Evolutionary conservation across 495 filamentous ascomycete species (phyloP).

Genomic region (Opeltia flavorubescens): DNA sequence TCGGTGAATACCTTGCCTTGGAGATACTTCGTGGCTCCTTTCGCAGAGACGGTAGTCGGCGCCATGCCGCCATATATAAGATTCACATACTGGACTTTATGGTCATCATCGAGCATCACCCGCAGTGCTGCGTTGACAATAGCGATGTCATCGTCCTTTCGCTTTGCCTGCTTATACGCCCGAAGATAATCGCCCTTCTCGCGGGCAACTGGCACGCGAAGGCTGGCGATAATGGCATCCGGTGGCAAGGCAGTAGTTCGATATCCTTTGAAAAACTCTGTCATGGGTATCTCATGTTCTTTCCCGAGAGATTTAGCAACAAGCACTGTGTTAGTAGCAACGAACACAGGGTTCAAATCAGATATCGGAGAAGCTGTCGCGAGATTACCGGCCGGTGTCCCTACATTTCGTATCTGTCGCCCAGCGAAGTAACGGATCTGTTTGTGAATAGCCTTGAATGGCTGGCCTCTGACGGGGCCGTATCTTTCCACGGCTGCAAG

Average conservation of each 20-base stretch:
- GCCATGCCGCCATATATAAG: slow-evolving; percentile 91
- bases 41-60: slow-evolving; percentile 69
- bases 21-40: slow-evolving; percentile 55
- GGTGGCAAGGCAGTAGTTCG: slow-evolving; percentile 67
- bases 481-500: slow-evolving; percentile 69
- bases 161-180: slow-evolving; percentile 88
- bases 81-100: slow-evolving; percentile 54
- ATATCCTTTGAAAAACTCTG: slow-evolving; percentile 85
- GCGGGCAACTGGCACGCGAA: slow-evolving; percentile 65
- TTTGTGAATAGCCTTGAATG: slow-evolving; percentile 36
- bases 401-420: slow-evolving; percentile 90
- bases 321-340: slow-evolving; percentile 69
- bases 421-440: slow-evolving; percentile 77
- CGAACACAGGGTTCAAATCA: slow-evolving; percentile 87
- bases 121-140: slow-evolving; percentile 80
- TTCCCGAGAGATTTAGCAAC: slow-evolving; percentile 59
- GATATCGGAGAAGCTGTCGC: slow-evolving; percentile 94
- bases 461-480: slow-evolving; percentile 53
- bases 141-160: slow-evolving; percentile 94
- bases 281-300: slow-evolving; percentile 77
- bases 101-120: slow-evolving; percentile 46
- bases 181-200: slow-evolving; percentile 56
- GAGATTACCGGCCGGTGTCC: slow-evolving; percentile 88
- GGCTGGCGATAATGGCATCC: slow-evolving; percentile 70
- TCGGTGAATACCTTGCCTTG: slow-evolving; percentile 67